A percentile compares a stretch with the other conserved stretches of the same genome.
Conservation (phyloP, 352 stramenopile species). For the Pythium aquatile region DNA sequence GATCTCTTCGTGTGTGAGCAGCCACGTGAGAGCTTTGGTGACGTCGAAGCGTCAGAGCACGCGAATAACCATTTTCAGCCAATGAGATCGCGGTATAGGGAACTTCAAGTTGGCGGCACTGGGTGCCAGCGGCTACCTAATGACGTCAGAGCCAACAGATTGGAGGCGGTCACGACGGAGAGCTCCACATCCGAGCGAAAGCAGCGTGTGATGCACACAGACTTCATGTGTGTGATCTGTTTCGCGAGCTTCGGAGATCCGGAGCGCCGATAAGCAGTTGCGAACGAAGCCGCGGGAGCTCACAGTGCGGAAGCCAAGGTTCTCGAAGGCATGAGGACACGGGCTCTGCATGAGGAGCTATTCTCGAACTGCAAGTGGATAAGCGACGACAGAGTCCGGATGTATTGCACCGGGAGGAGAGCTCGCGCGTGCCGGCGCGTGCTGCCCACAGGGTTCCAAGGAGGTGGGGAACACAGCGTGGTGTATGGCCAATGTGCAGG, state of each 20-base stretch:
- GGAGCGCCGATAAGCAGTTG: background rate
- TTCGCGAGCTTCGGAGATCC: background rate
- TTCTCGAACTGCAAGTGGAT: background rate
- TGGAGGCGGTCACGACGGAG: background rate
- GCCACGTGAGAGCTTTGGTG: background rate
- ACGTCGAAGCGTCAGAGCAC: slow-evolving; percentile 18
- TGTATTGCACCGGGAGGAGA: background rate
- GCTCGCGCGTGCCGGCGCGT: background rate
- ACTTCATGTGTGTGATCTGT: background rate
- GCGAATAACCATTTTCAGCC: slow-evolving; percentile 13
- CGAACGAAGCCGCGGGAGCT: background rate
- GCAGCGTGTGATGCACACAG: background rate
- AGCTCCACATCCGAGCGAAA: background rate
- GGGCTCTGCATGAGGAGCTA: background rate
- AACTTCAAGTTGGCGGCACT: slow-evolving; percentile 19
- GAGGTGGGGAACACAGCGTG: no score
- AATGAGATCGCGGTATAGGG: slow-evolving; percentile 2
- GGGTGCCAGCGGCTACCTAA: slow-evolving; percentile 1
- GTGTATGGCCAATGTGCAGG: no score
- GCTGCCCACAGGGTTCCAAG: no score
- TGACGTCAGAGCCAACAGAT: slow-evolving; percentile 8
- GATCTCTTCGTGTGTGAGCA: slow-evolving; percentile 5
- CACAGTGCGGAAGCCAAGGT: background rate
- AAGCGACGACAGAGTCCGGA: background rate
- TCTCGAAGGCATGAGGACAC: background rate